phyloP scores from a whole-genome alignment of 495 filamentous ascomycete species.

The Penicillium fimorum region DNA sequence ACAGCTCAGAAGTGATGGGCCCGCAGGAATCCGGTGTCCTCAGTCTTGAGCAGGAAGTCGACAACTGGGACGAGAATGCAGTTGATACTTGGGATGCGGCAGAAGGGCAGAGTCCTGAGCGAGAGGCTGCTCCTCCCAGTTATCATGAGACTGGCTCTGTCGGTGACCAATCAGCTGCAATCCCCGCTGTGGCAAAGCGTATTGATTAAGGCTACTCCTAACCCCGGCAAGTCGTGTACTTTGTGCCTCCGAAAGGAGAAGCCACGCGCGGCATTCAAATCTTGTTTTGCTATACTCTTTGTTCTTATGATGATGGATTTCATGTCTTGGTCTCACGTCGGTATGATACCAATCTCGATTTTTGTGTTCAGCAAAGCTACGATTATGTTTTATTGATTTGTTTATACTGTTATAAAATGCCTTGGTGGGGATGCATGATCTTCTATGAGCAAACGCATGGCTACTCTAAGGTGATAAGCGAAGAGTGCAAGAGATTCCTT shows the following conservation, averaged over 20 bases:
- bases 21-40: slow-evolving; percentile 55
- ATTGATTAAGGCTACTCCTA: slow-evolving; percentile 14
- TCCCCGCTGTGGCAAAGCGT: slow-evolving; percentile 19
- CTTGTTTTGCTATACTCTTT: neutral
- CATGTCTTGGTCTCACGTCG: slow-evolving; percentile 23
- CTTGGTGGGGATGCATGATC: neutral
- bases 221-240: neutral
- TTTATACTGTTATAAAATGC: slow-evolving; percentile 6
- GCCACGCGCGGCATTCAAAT: neutral
- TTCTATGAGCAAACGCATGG: neutral
- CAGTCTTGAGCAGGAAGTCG: slow-evolving; percentile 69
- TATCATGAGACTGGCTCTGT: slow-evolving; percentile 20
- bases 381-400: slow-evolving; percentile 10
- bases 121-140: slow-evolving; percentile 17
- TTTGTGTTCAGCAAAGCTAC: slow-evolving; percentile 14
- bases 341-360: slow-evolving; percentile 19
- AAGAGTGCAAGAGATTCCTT: neutral
- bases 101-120: slow-evolving; percentile 37
- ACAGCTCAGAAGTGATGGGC: slow-evolving; percentile 54
- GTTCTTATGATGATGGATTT: slow-evolving; percentile 21
- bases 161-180: neutral
- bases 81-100: slow-evolving; percentile 72
- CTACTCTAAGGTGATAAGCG: neutral
- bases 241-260: neutral
- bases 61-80: slow-evolving; percentile 82